phyloP scores from a whole-genome alignment of 169 alveolate species.

The Eimeria nieschulzi region DNA sequence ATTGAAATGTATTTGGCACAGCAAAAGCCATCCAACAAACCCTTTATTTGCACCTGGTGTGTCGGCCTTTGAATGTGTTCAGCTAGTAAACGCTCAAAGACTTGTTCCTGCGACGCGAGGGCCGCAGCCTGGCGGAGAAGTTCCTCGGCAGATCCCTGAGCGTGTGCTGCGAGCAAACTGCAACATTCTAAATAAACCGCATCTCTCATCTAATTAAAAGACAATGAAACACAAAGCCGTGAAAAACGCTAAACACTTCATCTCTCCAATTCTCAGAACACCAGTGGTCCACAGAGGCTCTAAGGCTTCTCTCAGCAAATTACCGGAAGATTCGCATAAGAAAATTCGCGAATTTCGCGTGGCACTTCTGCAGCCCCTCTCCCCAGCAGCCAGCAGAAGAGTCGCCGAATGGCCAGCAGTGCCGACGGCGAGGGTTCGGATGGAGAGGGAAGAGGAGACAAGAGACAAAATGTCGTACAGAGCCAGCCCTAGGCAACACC shows the following conservation, averaged over 20 bases:
- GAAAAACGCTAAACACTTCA: not conserved
- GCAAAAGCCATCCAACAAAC: not conserved
- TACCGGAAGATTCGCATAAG: not conserved
- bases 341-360: not conserved
- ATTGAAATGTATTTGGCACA: too few relatives aligned
- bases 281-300: too few relatives aligned
- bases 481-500: not conserved
- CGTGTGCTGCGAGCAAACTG: not conserved
- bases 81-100: not conserved
- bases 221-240: not conserved
- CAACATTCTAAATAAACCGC: not conserved
- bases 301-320: not conserved
- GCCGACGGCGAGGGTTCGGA: not conserved
- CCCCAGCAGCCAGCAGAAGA: not conserved
- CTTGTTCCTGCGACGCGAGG: not conserved
- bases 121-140: not conserved
- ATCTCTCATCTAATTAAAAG: not conserved
- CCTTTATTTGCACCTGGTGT: not conserved
- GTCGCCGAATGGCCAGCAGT: not conserved
- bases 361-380: not conserved
- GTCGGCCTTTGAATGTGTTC: not conserved
- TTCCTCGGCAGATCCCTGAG: conserved; percentile 42
- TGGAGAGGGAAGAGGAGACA: not conserved
- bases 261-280: too few relatives aligned
- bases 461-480: not conserved